Conservation (phyloP, 108 stramenopile genomes). For the Stephanodiscus triporus region DNA sequence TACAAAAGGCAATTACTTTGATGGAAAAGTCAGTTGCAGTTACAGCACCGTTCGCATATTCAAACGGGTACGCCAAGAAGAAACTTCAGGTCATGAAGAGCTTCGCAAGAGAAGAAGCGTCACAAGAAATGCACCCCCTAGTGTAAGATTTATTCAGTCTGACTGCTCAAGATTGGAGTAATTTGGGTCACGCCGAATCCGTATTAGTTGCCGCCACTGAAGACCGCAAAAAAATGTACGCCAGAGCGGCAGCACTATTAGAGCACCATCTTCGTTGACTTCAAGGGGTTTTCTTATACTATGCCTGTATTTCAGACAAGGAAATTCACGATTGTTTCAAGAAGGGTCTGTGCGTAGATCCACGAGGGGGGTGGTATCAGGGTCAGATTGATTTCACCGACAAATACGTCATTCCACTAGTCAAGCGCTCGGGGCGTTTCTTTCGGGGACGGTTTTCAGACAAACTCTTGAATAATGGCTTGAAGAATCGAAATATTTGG, state of each 20-base stretch:
- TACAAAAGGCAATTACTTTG: slow-evolving; percentile 22
- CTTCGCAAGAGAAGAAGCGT: slow-evolving; percentile 2
- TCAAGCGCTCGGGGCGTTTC: slow-evolving; percentile 12
- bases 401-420: slow-evolving; percentile 47
- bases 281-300: not conserved
- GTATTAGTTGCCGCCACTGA: not conserved
- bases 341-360: slow-evolving; percentile 36
- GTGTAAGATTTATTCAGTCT: slow-evolving; percentile 2
- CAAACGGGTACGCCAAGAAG: slow-evolving; percentile 32
- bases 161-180: not conserved
- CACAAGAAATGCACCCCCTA: not conserved
- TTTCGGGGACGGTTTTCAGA: slow-evolving; percentile 19
- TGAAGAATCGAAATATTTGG: slow-evolving; percentile 21
- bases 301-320: slow-evolving; percentile 14
- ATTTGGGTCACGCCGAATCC: not conserved
- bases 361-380: slow-evolving; percentile 36
- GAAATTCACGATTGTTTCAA: slow-evolving; percentile 35
- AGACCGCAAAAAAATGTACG: not conserved
- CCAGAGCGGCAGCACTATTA: not conserved
- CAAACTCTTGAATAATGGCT: slow-evolving; percentile 4
- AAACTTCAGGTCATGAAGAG: slow-evolving; percentile 23
- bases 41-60: slow-evolving; percentile 9
- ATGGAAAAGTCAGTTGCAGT: slow-evolving; percentile 27
- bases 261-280: not conserved
- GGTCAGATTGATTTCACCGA: slow-evolving; percentile 52